Percentiles rank a stretch among this genome's conserved stretches.
These are phyloP conservation scores for Selaginella tamariscina DNA, from an alignment of 75 land plant species.

Conservation along the genomic window DNA sequence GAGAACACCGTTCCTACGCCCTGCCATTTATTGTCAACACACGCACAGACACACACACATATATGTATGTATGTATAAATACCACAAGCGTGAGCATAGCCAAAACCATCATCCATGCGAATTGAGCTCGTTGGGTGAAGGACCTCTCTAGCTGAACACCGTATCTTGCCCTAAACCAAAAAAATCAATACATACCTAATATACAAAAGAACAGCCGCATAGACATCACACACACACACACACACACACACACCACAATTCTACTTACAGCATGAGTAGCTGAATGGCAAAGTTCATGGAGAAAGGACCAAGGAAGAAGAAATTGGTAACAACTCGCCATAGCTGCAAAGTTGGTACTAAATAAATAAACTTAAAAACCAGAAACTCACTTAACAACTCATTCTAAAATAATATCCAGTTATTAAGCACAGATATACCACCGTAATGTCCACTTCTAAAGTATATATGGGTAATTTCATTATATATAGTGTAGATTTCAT, in stretches of 20 bases:
- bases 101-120: conserved; percentile 90
- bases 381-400: background rate
- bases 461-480: background rate
- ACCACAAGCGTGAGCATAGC: conserved; percentile 57
- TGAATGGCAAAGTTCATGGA: conserved; percentile 80
- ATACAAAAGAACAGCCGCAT: background rate
- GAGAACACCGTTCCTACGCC: conserved; percentile 30
- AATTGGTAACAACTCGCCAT: conserved; percentile 78
- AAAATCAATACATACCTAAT: background rate
- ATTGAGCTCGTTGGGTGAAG: conserved; percentile 67
- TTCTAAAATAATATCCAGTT: background rate
- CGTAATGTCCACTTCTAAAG: background rate
- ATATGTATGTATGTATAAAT: too few relatives aligned
- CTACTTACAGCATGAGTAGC: conserved; percentile 73
- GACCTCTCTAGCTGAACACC: conserved; percentile 78
- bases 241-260: background rate
- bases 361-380: background rate
- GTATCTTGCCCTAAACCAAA: conserved; percentile 57
- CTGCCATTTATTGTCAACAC: too few relatives aligned
- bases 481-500: background rate
- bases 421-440: too few relatives aligned
- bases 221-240: background rate
- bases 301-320: conserved; percentile 77
- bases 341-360: conserved; percentile 35
- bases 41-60: too few relatives aligned